These are phyloP conservation scores for Nakazawaea ambrosiae DNA, from an alignment of 805 yeast species.

Conservation along the genomic window DNA sequence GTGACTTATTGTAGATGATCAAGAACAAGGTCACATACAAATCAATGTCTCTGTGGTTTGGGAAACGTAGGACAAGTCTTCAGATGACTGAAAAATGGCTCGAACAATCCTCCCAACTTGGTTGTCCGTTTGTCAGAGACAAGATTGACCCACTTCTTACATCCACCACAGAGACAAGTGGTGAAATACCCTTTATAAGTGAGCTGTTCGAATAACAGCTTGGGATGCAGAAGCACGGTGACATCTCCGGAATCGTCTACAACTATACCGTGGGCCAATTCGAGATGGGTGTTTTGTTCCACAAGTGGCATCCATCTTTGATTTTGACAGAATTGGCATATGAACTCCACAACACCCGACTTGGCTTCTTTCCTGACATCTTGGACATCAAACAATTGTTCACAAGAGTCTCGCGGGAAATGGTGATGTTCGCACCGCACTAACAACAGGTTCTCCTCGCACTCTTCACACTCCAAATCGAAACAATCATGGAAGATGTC, in stretches of 20 bases:
- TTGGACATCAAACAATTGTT: too few relatives aligned
- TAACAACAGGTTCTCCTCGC: too few relatives aligned
- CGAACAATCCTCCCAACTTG: background rate
- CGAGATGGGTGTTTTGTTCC: constrained; percentile 12
- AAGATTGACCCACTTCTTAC: constrained; percentile 17
- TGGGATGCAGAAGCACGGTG: constrained; percentile 15
- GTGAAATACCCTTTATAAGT: constrained; percentile 16
- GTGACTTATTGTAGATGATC: too few relatives aligned
- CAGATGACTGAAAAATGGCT: background rate
- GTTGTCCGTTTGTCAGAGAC: background rate
- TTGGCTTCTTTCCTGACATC: too few relatives aligned
- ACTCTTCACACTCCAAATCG: too few relatives aligned
- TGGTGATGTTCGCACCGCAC: too few relatives aligned
- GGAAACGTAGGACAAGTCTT: constrained; percentile 1
- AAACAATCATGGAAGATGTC: too few relatives aligned
- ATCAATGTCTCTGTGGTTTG: too few relatives aligned
- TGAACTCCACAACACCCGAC: background rate
- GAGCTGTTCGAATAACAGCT: constrained; percentile 12
- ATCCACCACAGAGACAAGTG: constrained; percentile 18
- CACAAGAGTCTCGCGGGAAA: too few relatives aligned
- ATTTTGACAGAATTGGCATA: background rate
- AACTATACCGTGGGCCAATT: constrained; percentile 21
- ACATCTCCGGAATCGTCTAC: constrained; percentile 8
- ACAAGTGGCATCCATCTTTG: background rate
- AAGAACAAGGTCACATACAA: too few relatives aligned